phyloP scores from a whole-genome alignment of 768 basidiomycete species.

The Trametes gibbosa region DNA sequence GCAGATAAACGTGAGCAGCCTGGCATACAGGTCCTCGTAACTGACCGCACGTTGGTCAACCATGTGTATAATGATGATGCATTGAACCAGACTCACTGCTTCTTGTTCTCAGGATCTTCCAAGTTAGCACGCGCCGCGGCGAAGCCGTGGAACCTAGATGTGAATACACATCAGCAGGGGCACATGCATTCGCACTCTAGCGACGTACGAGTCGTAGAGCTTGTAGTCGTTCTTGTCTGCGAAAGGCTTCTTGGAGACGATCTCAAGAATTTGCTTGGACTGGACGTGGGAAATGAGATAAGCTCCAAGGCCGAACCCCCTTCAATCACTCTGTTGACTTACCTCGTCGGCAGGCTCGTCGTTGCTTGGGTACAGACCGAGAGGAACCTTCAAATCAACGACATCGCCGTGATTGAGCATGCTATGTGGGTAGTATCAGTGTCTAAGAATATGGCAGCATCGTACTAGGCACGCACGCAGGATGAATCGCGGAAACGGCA shows the following conservation, averaged over 20 bases:
- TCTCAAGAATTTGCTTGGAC: conserved; percentile 50
- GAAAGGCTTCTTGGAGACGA: conserved; percentile 49
- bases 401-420: conserved; percentile 54
- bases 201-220: conserved; percentile 36
- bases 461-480: conserved; percentile 43
- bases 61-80: too few species aligned
- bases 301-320: too few species aligned
- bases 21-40: conserved; percentile 56
- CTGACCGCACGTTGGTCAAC: conserved; percentile 20
- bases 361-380: conserved; percentile 54
- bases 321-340: too few species aligned
- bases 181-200: neutral
- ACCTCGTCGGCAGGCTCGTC: conserved; percentile 60
- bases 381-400: conserved; percentile 47
- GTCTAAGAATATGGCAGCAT: neutral
- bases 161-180: neutral
- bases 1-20: conserved; percentile 46
- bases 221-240: conserved; percentile 48
- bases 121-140: conserved; percentile 62
- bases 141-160: conserved; percentile 56
- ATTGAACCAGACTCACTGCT: conserved; percentile 38
- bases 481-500: conserved; percentile 52
- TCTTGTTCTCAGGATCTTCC: conserved; percentile 53
- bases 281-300: conserved; percentile 25
- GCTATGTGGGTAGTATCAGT: conserved; percentile 25